phyloP scores from a whole-genome alignment of 1,284 basidiomycete species.

The Ustilago shanxiensis region DNA sequence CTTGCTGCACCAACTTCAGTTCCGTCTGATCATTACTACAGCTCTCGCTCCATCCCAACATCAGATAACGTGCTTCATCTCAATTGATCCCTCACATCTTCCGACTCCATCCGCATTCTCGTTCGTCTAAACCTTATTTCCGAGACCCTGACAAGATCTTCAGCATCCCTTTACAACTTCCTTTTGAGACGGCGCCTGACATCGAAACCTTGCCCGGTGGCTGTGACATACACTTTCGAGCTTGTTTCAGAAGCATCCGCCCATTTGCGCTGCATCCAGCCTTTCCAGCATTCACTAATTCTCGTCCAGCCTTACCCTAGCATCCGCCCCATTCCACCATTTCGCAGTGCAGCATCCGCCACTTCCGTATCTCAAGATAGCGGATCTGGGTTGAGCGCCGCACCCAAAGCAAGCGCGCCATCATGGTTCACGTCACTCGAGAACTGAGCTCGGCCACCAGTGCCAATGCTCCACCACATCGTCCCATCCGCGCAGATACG shows the following conservation, averaged over 20 bases:
- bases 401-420: conserved; percentile 32
- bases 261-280: not conserved
- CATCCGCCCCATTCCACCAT: not conserved
- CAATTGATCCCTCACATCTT: not conserved
- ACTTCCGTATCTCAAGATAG: conserved; percentile 2
- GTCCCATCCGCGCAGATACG: conserved; percentile 61
- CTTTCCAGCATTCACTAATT: conserved; percentile 4
- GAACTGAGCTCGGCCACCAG: conserved; percentile 44
- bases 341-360: not conserved
- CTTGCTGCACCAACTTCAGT: not conserved
- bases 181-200: not conserved
- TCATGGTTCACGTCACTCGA: conserved; percentile 36
- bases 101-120: not conserved
- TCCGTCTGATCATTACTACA: not conserved
- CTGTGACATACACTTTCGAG: not conserved
- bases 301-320: not conserved
- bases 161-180: not conserved
- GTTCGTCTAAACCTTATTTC: not conserved
- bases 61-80: conserved; percentile 11
- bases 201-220: not conserved
- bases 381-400: conserved; percentile 19
- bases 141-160: not conserved
- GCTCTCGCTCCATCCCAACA: not conserved
- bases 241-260: not conserved
- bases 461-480: conserved; percentile 35